Evolutionary conservation across 2,329 filamentous ascomycete species (phyloP).

Genomic region (Cercospora zeina): DNA sequence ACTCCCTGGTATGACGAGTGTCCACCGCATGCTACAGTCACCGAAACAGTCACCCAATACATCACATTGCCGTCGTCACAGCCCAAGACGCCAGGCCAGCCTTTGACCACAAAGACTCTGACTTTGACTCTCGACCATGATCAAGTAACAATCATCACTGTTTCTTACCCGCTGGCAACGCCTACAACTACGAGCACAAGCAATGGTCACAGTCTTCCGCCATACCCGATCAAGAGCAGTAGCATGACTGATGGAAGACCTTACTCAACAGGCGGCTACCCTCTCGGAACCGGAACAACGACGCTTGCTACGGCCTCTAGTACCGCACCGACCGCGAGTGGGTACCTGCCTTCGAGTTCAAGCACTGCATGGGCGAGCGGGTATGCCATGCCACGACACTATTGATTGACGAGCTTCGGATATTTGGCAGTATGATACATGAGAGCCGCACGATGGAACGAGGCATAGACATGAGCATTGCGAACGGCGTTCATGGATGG

Average conservation of each 20-base stretch:
- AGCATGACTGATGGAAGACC: background rate
- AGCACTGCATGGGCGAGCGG: background rate
- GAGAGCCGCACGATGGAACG: background rate
- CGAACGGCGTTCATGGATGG: background rate
- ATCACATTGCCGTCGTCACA: slow-evolving; percentile 5
- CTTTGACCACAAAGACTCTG: slow-evolving; percentile 17
- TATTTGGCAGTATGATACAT: background rate
- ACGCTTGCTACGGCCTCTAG: background rate
- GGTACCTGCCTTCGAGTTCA: background rate
- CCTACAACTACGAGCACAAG: background rate
- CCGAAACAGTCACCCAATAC: slow-evolving; percentile 5
- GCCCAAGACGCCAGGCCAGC: background rate
- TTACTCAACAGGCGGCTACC: background rate
- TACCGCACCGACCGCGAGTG: background rate
- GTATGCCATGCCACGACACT: background rate
- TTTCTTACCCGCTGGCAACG: slow-evolving; percentile 12
- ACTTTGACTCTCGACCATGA: slow-evolving; percentile 18
- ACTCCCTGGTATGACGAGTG: slow-evolving; percentile 5
- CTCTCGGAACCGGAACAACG: background rate
- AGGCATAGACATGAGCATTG: background rate
- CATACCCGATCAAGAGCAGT: slow-evolving; percentile 9
- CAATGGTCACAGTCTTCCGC: slow-evolving; percentile 3
- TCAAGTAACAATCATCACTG: slow-evolving; percentile 15
- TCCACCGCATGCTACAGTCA: slow-evolving; percentile 14
- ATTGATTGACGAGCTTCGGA: background rate